Conservation (phyloP, 2,329 filamentous ascomycete genomes). For the Eutypella sp. region DNA sequence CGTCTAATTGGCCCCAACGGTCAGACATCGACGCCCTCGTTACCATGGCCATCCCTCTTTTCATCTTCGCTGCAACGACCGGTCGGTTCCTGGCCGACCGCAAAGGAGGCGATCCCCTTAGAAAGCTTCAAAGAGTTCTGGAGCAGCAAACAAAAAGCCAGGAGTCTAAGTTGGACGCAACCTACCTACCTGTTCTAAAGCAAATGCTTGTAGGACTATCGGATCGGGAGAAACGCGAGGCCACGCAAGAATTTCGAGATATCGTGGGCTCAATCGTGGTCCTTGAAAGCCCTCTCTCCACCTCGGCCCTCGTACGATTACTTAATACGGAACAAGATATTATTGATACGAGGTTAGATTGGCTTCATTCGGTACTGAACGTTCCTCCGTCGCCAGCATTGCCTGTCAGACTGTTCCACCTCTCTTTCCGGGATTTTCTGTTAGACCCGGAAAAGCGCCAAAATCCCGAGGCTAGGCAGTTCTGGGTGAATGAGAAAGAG, state of each 20-base stretch:
- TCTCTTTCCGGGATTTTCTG: conserved; percentile 36
- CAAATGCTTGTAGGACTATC: conserved; percentile 13
- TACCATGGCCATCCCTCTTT: conserved; percentile 19
- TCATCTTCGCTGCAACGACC: conserved; percentile 25
- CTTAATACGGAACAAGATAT: conserved; percentile 3
- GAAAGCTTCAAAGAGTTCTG: conserved; percentile 3
- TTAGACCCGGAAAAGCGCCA: conserved; percentile 20
- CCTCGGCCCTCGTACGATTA: not conserved
- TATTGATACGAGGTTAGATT: conserved; percentile 18
- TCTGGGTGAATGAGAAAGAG: conserved; percentile 31
- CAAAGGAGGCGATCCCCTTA: not conserved
- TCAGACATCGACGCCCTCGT: conserved; percentile 7
- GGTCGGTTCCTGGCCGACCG: conserved; percentile 22
- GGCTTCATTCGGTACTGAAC: conserved; percentile 30
- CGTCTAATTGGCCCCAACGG: conserved; percentile 25
- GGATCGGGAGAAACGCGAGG: conserved; percentile 5
- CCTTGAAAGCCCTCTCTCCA: conserved; percentile 13
- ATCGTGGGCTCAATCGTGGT: conserved; percentile 28
- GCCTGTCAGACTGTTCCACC: conserved; percentile 27
- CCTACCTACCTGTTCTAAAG: too few species aligned
- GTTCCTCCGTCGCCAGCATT: conserved; percentile 17
- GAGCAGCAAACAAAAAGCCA: not conserved
- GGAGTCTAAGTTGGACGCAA: conserved; percentile 14
- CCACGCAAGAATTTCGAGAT: conserved; percentile 20
- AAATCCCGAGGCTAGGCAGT: conserved; percentile 16